Percentiles rank a stretch among this genome's conserved stretches.
These are phyloP conservation scores for Biscogniauxia marginata DNA, from an alignment of 2,329 filamentous ascomycete genomes.

Conservation along the genomic window DNA sequence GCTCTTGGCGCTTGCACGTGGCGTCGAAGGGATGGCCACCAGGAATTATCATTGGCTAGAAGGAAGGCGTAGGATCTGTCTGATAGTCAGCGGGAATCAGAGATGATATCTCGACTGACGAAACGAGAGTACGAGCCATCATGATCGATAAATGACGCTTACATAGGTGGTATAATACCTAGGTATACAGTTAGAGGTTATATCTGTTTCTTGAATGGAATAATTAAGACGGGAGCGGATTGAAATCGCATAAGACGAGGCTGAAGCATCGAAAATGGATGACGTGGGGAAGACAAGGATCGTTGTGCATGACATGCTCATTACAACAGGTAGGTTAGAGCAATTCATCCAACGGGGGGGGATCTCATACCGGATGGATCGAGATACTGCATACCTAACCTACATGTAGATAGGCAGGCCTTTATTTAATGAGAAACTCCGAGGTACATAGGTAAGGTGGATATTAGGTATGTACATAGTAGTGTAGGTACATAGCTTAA, in stretches of 20 bases:
- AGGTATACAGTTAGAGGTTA: no score
- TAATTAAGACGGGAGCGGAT: neutral
- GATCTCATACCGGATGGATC: neutral
- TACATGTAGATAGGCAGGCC: no score
- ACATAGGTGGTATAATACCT: no score
- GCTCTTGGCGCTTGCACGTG: neutral
- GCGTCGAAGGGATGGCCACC: neutral
- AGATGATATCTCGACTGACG: no score
- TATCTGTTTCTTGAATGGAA: neutral
- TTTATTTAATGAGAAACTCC: no score
- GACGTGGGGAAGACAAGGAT: conserved; percentile 1
- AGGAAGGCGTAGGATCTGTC: neutral
- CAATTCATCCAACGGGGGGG: no score
- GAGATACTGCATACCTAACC: neutral
- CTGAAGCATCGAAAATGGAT: neutral
- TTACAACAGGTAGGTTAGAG: neutral
- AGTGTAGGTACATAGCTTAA: no score
- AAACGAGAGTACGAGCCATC: no score
- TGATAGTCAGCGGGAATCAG: no score
- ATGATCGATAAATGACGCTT: no score
- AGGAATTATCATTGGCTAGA: neutral
- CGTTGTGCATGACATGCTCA: neutral
- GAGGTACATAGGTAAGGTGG: no score
- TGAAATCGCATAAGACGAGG: neutral
- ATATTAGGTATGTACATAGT: no score